Base-by-base conservation (phyloP, 306 rosid genomes). In the Cucurbita maxima region DNA sequence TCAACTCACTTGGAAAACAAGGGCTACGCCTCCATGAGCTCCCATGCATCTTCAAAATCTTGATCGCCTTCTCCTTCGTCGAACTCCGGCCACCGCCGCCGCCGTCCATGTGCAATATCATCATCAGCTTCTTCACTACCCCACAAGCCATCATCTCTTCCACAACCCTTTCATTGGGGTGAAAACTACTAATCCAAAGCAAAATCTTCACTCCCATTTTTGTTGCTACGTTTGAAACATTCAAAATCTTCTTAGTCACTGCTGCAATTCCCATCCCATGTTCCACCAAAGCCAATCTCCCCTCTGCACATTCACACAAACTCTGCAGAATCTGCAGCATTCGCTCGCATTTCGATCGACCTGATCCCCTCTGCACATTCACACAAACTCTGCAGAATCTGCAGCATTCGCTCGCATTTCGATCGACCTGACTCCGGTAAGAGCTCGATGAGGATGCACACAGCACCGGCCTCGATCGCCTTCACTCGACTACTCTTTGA, bases 131-230 rank as follows among this genome's bases (percentile, higher is more conserved):
- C 85, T 83, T 86, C 84, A 83, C 89, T 5, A 79, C 14, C 61
- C 89, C 89, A 70, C 58, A 83, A 5, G 78, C 72, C 81, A 83
- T 19, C 89, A 86, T 86, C 41, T 86, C 87, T 55, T 86, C 89
- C 76, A 86, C 74, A 5, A 81, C 84, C 40, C 51, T 81, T 34
- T 83, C 85, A 4, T 75, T 77, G 3, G 84, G 78, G 18, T 86
- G 82, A 71, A 77, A 72, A 37, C 67, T 76, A 71, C 84, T 75
- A 2, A 86, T 71, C 78, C 80, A 25, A 77, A 73, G 78, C 71
- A 83, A 18, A 6, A 86, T 78, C 77, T 86, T 86, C 62, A 86
- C 89, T 43, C 59, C 87, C 13, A 76, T 44, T 79, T 79, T 86
- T 18, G 89, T 81, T 10, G 81, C 81, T 0, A 38, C 75, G 45